Evolutionary conservation across 2,329 filamentous ascomycete genomes (phyloP), one percentile per base, ranked within the genome.

Genomic region (Cryphonectria radicalis): DNA sequence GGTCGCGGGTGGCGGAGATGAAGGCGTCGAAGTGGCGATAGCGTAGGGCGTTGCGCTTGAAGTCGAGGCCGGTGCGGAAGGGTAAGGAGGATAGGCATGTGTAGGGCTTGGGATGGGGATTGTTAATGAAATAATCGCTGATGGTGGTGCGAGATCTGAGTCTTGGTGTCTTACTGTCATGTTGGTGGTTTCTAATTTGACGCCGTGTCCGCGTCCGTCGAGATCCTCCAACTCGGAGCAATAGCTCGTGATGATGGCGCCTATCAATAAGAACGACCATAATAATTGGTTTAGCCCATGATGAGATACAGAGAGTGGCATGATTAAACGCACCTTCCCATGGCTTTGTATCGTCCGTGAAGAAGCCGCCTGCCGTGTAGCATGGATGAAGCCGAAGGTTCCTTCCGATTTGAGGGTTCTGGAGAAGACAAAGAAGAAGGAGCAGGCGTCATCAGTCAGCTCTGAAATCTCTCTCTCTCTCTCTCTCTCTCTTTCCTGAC

Each of bases 311-410:
- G 37, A 17, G 1, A 28, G 10, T 13, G 7, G 42, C 76, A 73
- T 75, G 46, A 50, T 11, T 1, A n/a, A 10, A 50, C 22, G 46
- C 22, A 80, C 84, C 85, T 79, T 91, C 90, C 91, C 91, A 93
- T 0, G 90, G 90, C n/a, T 85, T 87, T 28, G 91, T 86, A 50
- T 92, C 90, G 72, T 94, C 86, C 43, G 91, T 85, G 79, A 91
- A 94, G n/a, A 90, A 84, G 2, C 87, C 92, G 4, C 80, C 79
- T 19, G 88, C 75, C 14, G 83, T 76, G 76, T 84, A 85, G 76
- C 89, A 90, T 6, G 93, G 94, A 78, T 97, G 94, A 1, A 96
- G 80, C 77, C 94, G 85, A 5, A 97, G 86, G 76, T 97, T 92
- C 13, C 86, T 87, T 25, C 94, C 94, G 73, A 97, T 90, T 68